These are phyloP conservation scores for Paramecium sexaurelia DNA, from an alignment of 73 alveolate genomes.

Conservation along the genomic window DNA sequence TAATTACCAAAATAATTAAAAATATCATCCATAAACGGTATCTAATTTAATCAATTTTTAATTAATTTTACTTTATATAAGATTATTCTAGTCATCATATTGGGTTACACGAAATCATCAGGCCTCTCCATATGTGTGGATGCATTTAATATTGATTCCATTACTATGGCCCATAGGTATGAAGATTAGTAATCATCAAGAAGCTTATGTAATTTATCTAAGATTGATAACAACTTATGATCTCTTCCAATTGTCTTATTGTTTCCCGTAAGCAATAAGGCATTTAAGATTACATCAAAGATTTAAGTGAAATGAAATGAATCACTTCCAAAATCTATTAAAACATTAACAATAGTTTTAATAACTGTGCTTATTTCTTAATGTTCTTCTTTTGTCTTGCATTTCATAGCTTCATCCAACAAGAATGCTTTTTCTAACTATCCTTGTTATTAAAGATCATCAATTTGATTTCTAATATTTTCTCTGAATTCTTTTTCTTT, in stretches of 20 bases:
- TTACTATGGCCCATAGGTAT: background rate
- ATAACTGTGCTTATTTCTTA: background rate
- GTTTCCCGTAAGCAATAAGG: background rate
- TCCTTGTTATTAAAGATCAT: background rate
- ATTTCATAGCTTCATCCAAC: background rate
- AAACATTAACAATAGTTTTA: background rate
- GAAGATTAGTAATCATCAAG: background rate
- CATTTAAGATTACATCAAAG: background rate
- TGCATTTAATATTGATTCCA: background rate
- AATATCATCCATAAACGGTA: background rate
- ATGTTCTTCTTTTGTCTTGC: background rate
- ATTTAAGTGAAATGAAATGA: slow-evolving; percentile 3
- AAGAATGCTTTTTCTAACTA: background rate
- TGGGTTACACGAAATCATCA: background rate
- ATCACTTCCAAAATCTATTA: background rate
- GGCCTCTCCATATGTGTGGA: background rate
- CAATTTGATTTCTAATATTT: background rate
- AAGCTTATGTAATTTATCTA: background rate
- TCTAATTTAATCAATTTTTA: background rate
- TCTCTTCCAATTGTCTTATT: background rate
- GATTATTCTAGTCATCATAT: background rate
- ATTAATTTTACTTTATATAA: background rate
- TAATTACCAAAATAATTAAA: background rate
- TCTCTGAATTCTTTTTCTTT: slow-evolving; percentile 6
- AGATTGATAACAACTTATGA: background rate